Percentiles rank a stretch among this genome's conserved stretches.
Conservation (phyloP, 805 yeast species). For the Ogataea ganodermae region DNA sequence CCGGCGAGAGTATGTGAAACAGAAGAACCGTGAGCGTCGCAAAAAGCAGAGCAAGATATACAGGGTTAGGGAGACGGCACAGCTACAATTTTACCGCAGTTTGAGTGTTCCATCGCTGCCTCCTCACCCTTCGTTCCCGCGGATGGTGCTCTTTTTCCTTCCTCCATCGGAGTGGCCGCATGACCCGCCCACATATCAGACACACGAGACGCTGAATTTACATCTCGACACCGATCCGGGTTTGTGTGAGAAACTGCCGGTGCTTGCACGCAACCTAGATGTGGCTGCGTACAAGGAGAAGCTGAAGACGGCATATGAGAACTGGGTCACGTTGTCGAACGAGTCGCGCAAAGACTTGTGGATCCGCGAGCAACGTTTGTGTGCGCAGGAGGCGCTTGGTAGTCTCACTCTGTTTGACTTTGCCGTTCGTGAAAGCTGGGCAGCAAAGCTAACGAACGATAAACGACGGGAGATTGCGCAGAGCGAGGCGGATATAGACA, state of each 20-base stretch:
- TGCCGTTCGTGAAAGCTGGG: slow-evolving; percentile 44
- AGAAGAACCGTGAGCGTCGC: slow-evolving; percentile 47
- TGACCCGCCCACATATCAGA: slow-evolving; percentile 52
- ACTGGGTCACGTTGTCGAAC: slow-evolving; percentile 43
- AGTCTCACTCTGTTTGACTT: slow-evolving; percentile 44
- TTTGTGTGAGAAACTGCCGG: slow-evolving; percentile 27
- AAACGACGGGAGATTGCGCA: slow-evolving; percentile 21
- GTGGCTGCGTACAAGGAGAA: slow-evolving; percentile 35
- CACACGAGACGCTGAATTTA: slow-evolving; percentile 36
- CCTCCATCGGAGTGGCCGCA: slow-evolving; percentile 52
- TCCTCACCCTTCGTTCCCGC: slow-evolving; percentile 50
- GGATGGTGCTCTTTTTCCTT: slow-evolving; percentile 48
- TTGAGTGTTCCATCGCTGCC: slow-evolving; percentile 43
- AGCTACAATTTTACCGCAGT: slow-evolving; percentile 37
- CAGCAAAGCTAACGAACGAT: slow-evolving; percentile 27
- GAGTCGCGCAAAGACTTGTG: slow-evolving; percentile 43
- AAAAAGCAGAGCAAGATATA: slow-evolving; percentile 43
- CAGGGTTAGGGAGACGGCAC: slow-evolving; percentile 41
- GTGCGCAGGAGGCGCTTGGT: slow-evolving; percentile 47
- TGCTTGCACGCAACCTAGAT: slow-evolving; percentile 12
- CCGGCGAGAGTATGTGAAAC: slow-evolving; percentile 49
- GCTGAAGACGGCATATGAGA: slow-evolving; percentile 47
- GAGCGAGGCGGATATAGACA: not conserved
- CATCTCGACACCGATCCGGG: slow-evolving; percentile 25
- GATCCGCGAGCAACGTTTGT: slow-evolving; percentile 44